Percentiles rank a stretch among this genome's conserved stretches.
These are phyloP conservation scores for Elsinoe necatrix DNA, from an alignment of 2,329 filamentous ascomycete species.

Conservation along the genomic window DNA sequence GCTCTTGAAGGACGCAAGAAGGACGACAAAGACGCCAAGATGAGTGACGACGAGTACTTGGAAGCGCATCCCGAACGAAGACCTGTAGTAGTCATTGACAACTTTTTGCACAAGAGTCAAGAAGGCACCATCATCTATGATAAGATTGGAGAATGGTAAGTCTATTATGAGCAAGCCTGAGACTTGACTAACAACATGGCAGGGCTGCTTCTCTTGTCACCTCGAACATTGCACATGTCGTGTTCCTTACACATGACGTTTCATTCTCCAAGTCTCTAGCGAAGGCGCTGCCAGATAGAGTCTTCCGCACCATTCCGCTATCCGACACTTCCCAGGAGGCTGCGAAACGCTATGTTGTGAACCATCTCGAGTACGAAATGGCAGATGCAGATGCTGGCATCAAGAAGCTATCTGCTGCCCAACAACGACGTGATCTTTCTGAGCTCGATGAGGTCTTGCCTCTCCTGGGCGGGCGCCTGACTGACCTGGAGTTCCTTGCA, in stretches of 20 bases:
- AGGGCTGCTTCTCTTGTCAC: constrained; percentile 74
- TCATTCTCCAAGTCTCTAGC: constrained; percentile 81
- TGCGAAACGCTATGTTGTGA: constrained; percentile 83
- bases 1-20: constrained; percentile 62
- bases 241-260: constrained; percentile 85
- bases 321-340: constrained; percentile 77
- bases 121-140: constrained; percentile 43
- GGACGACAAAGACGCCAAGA: constrained; percentile 60
- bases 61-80: constrained; percentile 79
- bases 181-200: not conserved
- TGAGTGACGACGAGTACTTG: constrained; percentile 78
- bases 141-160: constrained; percentile 61
- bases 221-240: constrained; percentile 82
- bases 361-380: constrained; percentile 56
- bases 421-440: constrained; percentile 48
- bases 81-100: constrained; percentile 81
- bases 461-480: constrained; percentile 80
- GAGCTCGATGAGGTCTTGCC: constrained; percentile 77
- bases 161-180: not conserved
- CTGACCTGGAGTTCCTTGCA: constrained; percentile 89
- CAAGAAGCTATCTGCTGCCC: constrained; percentile 38
- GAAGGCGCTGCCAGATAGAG: constrained; percentile 79
- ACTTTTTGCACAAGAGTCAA: constrained; percentile 70
- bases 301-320: constrained; percentile 78
- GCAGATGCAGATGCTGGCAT: constrained; percentile 31